phyloP scores from a whole-genome alignment of 2,329 filamentous ascomycete species.

The Sclerotinia subarctica region DNA sequence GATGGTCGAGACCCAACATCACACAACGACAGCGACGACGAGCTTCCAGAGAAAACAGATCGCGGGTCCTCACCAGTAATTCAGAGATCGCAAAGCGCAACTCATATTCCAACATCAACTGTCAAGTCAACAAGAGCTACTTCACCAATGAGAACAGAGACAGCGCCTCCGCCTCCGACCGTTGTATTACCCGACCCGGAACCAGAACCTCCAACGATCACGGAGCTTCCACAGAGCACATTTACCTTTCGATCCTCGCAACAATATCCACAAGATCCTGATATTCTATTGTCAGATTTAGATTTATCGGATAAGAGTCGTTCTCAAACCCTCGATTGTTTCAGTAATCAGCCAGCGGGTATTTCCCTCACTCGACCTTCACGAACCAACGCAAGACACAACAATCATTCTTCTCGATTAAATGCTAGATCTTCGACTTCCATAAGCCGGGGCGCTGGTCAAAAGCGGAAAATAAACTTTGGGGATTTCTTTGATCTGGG shows the following conservation, averaged over 20 bases:
- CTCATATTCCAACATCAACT: slow-evolving; percentile 35
- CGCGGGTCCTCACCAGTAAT: slow-evolving; percentile 57
- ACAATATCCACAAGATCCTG: slow-evolving; percentile 54
- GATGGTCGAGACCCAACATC: slow-evolving; percentile 58
- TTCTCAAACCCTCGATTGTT: slow-evolving; percentile 36
- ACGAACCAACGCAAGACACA: slow-evolving; percentile 34
- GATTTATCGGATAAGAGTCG: slow-evolving; percentile 52
- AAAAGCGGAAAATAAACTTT: slow-evolving; percentile 70
- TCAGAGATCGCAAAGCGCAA: slow-evolving; percentile 47
- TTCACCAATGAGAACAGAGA: slow-evolving; percentile 36
- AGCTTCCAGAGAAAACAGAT: slow-evolving; percentile 58
- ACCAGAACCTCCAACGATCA: slow-evolving; percentile 29
- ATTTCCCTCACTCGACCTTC: slow-evolving; percentile 34
- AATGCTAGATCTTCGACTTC: slow-evolving; percentile 28
- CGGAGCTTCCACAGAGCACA: slow-evolving; percentile 54
- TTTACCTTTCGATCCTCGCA: slow-evolving; percentile 70
- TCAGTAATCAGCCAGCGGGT: slow-evolving; percentile 27
- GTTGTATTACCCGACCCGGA: slow-evolving; percentile 22
- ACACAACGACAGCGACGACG: slow-evolving; percentile 66
- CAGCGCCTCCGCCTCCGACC: slow-evolving; percentile 30
- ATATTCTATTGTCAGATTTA: slow-evolving; percentile 59
- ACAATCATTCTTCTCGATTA: slow-evolving; percentile 31
- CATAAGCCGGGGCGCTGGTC: slow-evolving; percentile 62
- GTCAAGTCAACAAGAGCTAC: slow-evolving; percentile 30
- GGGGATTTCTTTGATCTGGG: slow-evolving; percentile 73